These are phyloP conservation scores for Ilex aquifolium DNA, from an alignment of 257 asterid species.

Conservation along the genomic window DNA sequence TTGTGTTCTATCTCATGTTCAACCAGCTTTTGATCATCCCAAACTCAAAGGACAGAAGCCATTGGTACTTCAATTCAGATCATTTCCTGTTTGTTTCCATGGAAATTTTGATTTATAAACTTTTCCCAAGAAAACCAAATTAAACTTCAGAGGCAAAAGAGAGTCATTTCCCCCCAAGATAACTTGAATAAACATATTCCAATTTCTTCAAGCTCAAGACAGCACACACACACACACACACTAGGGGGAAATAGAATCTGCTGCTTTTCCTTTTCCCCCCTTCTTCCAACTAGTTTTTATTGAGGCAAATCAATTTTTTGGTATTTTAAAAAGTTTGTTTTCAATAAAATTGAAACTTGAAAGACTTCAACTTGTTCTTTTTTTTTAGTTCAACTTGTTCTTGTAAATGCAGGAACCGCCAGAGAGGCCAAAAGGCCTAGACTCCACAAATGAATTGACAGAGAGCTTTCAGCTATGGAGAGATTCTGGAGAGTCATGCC, in stretches of 20 bases:
- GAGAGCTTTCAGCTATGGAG: slow-evolving; percentile 54
- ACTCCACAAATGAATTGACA: slow-evolving; percentile 18
- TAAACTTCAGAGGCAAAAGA: too few species aligned
- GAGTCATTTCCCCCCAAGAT: too few species aligned
- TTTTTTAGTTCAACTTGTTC: neutral
- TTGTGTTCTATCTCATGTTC: slow-evolving; percentile 78
- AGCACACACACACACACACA: too few species aligned
- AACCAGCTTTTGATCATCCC: slow-evolving; percentile 97
- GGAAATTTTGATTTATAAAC: too few species aligned
- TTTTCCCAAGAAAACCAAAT: too few species aligned
- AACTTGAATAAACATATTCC: neutral
- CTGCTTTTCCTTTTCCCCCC: too few species aligned
- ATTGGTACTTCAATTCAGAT: slow-evolving; percentile 37
- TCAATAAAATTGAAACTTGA: too few species aligned
- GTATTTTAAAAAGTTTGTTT: too few species aligned
- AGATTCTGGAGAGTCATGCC: slow-evolving; percentile 65
- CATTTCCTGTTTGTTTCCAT: neutral
- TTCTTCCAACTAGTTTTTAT: too few species aligned
- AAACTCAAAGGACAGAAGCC: slow-evolving; percentile 83
- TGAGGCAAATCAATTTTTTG: too few species aligned
- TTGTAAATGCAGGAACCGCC: slow-evolving; percentile 61
- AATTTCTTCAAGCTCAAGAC: neutral
- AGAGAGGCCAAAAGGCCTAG: slow-evolving; percentile 65
- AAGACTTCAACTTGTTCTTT: neutral
- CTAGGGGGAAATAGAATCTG: too few species aligned